These are phyloP conservation scores for Globisporangium rhizosaccharum DNA, from an alignment of 352 stramenopile genomes.

Conservation along the genomic window DNA sequence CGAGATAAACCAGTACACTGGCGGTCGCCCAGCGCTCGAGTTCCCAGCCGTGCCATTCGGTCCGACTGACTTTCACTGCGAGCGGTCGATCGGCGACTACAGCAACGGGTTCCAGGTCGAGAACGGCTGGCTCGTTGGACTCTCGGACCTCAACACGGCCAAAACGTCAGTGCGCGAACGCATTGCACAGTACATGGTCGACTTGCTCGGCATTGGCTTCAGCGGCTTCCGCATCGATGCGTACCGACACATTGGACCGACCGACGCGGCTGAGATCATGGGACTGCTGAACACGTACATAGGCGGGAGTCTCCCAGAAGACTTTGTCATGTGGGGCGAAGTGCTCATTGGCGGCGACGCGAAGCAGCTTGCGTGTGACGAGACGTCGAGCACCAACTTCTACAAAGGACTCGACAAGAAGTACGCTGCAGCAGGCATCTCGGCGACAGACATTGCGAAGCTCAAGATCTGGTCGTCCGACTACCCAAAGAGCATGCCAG, in stretches of 20 bases:
- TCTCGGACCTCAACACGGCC: slow-evolving; percentile 53
- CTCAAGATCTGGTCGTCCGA: slow-evolving; percentile 78
- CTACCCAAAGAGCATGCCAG: slow-evolving; percentile 51
- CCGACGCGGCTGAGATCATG: slow-evolving; percentile 45
- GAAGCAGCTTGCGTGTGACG: slow-evolving; percentile 44
- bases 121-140: slow-evolving; percentile 34
- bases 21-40: slow-evolving; percentile 36
- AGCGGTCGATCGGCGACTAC: slow-evolving; percentile 33
- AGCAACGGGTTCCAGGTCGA: slow-evolving; percentile 32
- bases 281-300: slow-evolving; percentile 47
- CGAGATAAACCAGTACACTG: slow-evolving; percentile 36
- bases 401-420: slow-evolving; percentile 44
- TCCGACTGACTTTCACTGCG: slow-evolving; percentile 61
- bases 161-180: slow-evolving; percentile 53
- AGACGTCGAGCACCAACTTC: slow-evolving; percentile 55
- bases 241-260: slow-evolving; percentile 54
- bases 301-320: slow-evolving; percentile 44
- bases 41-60: slow-evolving; percentile 55
- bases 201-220: slow-evolving; percentile 63
- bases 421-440: slow-evolving; percentile 41
- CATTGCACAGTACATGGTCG: slow-evolving; percentile 70
- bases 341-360: slow-evolving; percentile 33
- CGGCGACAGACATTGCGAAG: slow-evolving; percentile 47
- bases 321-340: slow-evolving; percentile 65
- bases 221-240: slow-evolving; percentile 64